A percentile compares a stretch with the other conserved stretches of the same genome.
These are phyloP conservation scores for Podospora tetraspora DNA, from an alignment of 495 filamentous ascomycete genomes.

Conservation along the genomic window DNA sequence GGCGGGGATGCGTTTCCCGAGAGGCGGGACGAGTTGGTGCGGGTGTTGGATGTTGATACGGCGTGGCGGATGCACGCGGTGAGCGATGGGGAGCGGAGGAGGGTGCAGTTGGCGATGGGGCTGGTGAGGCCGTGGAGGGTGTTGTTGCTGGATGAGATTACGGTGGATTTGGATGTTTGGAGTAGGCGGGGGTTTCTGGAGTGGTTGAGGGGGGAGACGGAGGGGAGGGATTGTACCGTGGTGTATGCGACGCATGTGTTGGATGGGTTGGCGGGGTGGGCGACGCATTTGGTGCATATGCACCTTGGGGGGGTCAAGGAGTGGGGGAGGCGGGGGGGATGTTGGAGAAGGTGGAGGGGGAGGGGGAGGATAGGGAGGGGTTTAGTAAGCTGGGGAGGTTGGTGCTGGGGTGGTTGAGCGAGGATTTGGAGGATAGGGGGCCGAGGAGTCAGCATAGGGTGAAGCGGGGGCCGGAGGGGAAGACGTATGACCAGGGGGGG, in stretches of 20 bases:
- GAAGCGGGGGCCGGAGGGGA: slow-evolving; percentile 55
- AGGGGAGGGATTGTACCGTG: slow-evolving; percentile 74
- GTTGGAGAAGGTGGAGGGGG: slow-evolving; percentile 25
- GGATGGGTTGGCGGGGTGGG: slow-evolving; percentile 89
- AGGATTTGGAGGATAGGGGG: slow-evolving; percentile 75
- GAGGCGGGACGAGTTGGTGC: slow-evolving; percentile 77
- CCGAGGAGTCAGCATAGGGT: slow-evolving; percentile 59
- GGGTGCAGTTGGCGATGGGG: slow-evolving; percentile 96
- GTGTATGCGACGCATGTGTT: slow-evolving; percentile 98
- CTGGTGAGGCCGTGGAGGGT: slow-evolving; percentile 89
- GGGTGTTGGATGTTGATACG: slow-evolving; percentile 86
- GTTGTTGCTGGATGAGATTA: slow-evolving; percentile 92
- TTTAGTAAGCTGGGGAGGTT: slow-evolving; percentile 77
- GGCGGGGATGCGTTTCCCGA: slow-evolving; percentile 78
- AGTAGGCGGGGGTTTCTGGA: slow-evolving; percentile 76
- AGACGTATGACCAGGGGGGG: slow-evolving; percentile 64
- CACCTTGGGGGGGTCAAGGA: slow-evolving; percentile 77
- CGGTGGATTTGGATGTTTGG: slow-evolving; percentile 89
- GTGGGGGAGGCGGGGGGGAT: slow-evolving; percentile 60
- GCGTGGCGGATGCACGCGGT: slow-evolving; percentile 94
- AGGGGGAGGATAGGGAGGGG: slow-evolving; percentile 40
- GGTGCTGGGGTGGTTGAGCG: slow-evolving; percentile 79
- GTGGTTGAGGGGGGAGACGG: slow-evolving; percentile 83
- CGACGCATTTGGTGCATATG: slow-evolving; percentile 94
- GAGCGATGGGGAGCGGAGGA: slow-evolving; percentile 80